A percentile compares a stretch with the other conserved stretches of the same genome.
Evolutionary conservation across 768 basidiomycete genomes (phyloP).

Genomic region (Boletus vinaceobasis): DNA sequence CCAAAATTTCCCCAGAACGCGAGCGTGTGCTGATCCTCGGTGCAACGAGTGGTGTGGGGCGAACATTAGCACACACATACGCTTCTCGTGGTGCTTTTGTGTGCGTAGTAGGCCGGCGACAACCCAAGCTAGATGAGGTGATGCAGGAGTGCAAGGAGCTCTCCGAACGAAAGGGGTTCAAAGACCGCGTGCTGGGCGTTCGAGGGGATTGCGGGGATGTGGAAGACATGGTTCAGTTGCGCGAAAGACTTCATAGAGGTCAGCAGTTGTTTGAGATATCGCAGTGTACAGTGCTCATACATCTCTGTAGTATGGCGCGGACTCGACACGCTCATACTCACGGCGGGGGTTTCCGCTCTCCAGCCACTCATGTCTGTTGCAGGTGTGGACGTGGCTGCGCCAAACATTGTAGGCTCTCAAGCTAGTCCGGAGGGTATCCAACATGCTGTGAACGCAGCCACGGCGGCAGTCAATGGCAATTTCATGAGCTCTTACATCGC

Average conservation of each 20-base stretch:
- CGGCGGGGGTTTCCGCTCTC: conserved; percentile 81
- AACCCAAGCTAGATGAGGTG: conserved; percentile 53
- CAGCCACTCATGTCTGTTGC: conserved; percentile 72
- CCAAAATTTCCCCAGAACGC: conserved; percentile 36
- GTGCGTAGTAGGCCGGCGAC: conserved; percentile 70
- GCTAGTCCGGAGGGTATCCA: conserved; percentile 56
- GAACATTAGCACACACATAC: conserved; percentile 65
- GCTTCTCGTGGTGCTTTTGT: conserved; percentile 70
- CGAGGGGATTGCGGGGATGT: conserved; percentile 61
- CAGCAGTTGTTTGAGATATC: not conserved
- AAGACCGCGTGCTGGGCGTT: conserved; percentile 44
- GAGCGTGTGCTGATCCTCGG: conserved; percentile 84
- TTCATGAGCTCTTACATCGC: conserved; percentile 67
- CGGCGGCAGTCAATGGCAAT: conserved; percentile 58
- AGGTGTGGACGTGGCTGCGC: conserved; percentile 41
- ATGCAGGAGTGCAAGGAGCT: conserved; percentile 51
- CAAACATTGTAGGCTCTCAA: conserved; percentile 32
- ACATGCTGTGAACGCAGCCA: conserved; percentile 52
- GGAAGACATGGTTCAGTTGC: conserved; percentile 63
- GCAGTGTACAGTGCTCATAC: not conserved
- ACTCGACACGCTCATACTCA: conserved; percentile 77
- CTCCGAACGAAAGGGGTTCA: conserved; percentile 15
- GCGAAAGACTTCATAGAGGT: conserved; percentile 56
- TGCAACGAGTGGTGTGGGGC: conserved; percentile 81
- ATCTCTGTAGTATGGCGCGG: conserved; percentile 65